Base-by-base conservation (phyloP, 208 protist species). In the Trypanosoma caninum region DNA sequence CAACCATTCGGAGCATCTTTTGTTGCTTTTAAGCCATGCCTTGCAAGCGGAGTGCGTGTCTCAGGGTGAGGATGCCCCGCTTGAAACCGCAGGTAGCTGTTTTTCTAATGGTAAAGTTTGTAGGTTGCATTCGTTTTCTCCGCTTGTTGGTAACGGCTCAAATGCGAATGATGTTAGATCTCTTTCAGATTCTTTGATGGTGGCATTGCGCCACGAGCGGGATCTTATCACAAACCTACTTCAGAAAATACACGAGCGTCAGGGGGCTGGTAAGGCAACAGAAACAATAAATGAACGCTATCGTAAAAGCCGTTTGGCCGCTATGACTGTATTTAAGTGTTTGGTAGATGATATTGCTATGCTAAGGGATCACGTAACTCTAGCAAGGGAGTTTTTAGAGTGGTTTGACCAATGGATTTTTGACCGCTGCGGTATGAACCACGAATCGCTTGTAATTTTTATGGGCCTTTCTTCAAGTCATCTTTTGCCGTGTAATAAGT, bases 1-100 rank as follows among this genome's bases (percentile, higher is more conserved):
- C 69, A 91, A 91, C 53, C 78, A 91, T 60, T 82, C 87, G 22
- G 84, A 94, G 70, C 84, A 94, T 72, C 64, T 78, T 46, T 31
- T 94, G 23, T 64, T 80, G 20, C 56, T 87, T 57, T 65, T 91
- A 25, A 73, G 82, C 58, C 84, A 91, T 45, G 68, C 79, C 33
- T 69, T 85, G 57, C 48, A 87, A 10, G 66, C 73, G 65, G 42
- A 73, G 62, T 62, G 56, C 66, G 41, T 58, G 62, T 48, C 50
- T 40, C 59, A 37, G 18, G 34, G 16, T 23, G 2, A 14, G 2
- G 60, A 66, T 14, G 8, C 37, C 23, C 44, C 48, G 10, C 25
- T 59, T 66, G 48, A 59, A 34, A 8, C 8, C 25, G 25, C 35
- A 16, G 5, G 37, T 14, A 23, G 31, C 11, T n/a, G 6, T 23